These are phyloP conservation scores for Rhynchosporium graminicola DNA, from an alignment of 2,329 filamentous ascomycete genomes.

Conservation along the genomic window DNA sequence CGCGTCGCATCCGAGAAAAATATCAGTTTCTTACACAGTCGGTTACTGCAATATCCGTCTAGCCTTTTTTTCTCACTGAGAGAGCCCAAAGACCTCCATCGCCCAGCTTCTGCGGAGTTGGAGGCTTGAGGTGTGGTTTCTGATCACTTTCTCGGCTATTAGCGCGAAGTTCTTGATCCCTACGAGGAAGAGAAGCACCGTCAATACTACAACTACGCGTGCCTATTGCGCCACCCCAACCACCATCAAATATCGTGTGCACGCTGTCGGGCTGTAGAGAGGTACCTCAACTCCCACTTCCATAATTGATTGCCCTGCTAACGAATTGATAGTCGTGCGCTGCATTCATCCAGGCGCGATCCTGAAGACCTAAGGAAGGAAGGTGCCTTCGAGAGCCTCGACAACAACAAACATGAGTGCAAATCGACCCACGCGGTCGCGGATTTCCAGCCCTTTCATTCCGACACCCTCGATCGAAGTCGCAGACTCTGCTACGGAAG, in stretches of 20 bases:
- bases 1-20: too few species aligned
- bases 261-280: constrained; percentile 30
- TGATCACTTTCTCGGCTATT: background rate
- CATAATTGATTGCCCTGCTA: constrained; percentile 27
- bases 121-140: background rate
- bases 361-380: constrained; percentile 24
- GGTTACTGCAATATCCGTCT: background rate
- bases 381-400: constrained; percentile 18
- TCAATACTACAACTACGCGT: constrained; percentile 27
- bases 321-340: constrained; percentile 30
- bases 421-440: constrained; percentile 36
- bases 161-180: background rate
- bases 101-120: background rate
- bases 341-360: constrained; percentile 28
- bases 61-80: too few species aligned
- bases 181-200: background rate
- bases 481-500: constrained; percentile 21
- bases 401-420: constrained; percentile 20
- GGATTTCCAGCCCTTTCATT: constrained; percentile 36
- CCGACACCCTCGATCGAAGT: constrained; percentile 9
- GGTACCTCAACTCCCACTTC: constrained; percentile 26
- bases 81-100: background rate
- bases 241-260: constrained; percentile 25
- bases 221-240: constrained; percentile 18
- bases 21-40: too few species aligned